Conservation (phyloP, 129 eudicot genomes). For the Flaveria robusta region DNA sequence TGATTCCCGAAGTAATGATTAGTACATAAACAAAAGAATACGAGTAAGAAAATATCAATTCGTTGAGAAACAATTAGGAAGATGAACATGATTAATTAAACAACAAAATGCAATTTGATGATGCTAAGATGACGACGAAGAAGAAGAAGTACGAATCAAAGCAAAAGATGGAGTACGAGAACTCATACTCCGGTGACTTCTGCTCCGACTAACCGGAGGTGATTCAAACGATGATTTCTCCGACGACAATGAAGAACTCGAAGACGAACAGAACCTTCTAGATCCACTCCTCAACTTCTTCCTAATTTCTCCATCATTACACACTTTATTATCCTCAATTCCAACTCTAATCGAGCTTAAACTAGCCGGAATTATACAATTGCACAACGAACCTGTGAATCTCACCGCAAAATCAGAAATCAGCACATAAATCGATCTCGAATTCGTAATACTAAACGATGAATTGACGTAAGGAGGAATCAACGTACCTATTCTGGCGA, state of each 20-base stretch:
- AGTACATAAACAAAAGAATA: no score
- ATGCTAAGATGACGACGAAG: slow-evolving; percentile 27
- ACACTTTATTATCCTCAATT: slow-evolving; percentile 46
- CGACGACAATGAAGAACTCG: slow-evolving; percentile 40
- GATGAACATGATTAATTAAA: slow-evolving; percentile 9
- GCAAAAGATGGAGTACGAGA: slow-evolving; percentile 41
- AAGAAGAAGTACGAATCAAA: slow-evolving; percentile 27
- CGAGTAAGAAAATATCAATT: slow-evolving; percentile 9
- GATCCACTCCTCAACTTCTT: slow-evolving; percentile 39
- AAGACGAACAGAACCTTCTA: slow-evolving; percentile 38
- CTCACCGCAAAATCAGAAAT: neutral
- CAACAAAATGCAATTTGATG: neutral
- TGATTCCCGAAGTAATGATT: no score
- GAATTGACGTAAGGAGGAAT: neutral
- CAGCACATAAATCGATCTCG: neutral
- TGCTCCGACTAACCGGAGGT: slow-evolving; percentile 25
- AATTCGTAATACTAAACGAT: neutral
- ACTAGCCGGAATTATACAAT: slow-evolving; percentile 71
- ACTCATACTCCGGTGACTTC: slow-evolving; percentile 21
- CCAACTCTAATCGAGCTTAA: slow-evolving; percentile 60
- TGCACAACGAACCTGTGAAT: slow-evolving; percentile 60
- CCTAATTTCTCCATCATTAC: slow-evolving; percentile 44
- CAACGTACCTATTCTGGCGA: slow-evolving; percentile 73
- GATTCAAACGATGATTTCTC: slow-evolving; percentile 34
- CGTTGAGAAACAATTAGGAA: slow-evolving; percentile 4